Evolutionary conservation across 2,329 filamentous ascomycete genomes (phyloP), one percentile per base, ranked within the genome.

Genomic region (Camillea tinctor): DNA sequence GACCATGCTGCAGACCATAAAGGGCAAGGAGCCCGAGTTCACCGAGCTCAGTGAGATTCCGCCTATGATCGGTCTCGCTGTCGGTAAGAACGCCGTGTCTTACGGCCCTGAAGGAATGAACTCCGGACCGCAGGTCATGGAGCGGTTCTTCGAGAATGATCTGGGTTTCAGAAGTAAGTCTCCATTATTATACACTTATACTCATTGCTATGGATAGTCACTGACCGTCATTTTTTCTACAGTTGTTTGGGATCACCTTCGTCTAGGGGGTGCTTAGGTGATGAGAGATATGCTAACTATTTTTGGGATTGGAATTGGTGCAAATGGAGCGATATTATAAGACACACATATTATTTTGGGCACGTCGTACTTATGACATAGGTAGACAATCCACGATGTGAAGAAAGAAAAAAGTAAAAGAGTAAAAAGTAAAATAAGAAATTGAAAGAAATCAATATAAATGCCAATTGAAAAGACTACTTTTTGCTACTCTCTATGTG

Each of bases 21-120:
- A 75, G 0, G 74, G 70, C 22, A 72, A 67, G 19, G 69, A 71
- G 44, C 80, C 85, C 2, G 73, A 76, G 24, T 84, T 83, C 60
- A 72, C 79, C 48, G 74, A 80, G 60, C 75, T 90, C 13, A 74
- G 75, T 1, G 79, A 84, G 54, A 79, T 88, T 9, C 81, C 84
- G 15, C 81, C 88, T 15, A 84, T 89, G 77, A 92, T 93, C 63
- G 88, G 86, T 0, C 75, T 93, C 2, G 89, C 89, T 0, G 80
- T 93, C 1, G 90, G 90, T 36, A 88, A 86, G 72, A 85, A 87
- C 68, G 89, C 87, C 1, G 79, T 92, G 1, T 82, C 84, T 1
- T 91, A 86, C 66, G 82, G 81, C 51, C 81, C 84, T 0, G 79
- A 79, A 1, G 88, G 88, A 0, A 84, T 85, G 50, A 78, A 78